Evolutionary conservation across 2,329 filamentous ascomycete genomes (phyloP).

Genomic region (Sclerotinia nivalis): DNA sequence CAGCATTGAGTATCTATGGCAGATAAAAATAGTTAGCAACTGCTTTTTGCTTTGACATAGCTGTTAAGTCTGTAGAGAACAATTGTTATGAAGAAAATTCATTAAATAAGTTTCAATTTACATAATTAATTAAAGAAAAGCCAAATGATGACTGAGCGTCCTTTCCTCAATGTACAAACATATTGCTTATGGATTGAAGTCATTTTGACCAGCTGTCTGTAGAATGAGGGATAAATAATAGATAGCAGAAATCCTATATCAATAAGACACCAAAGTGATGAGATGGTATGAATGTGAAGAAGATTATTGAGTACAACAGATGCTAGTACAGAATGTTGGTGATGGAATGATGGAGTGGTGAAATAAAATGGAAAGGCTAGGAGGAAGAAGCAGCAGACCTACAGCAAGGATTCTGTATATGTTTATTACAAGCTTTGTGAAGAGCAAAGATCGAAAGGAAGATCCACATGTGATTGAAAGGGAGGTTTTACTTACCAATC

Average conservation of each 20-base stretch:
- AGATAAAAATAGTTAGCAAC: background rate
- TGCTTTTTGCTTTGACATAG: background rate
- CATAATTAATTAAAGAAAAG: no score
- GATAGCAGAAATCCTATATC: background rate
- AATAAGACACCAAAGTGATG: background rate
- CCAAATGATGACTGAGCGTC: background rate
- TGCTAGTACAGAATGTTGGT: background rate
- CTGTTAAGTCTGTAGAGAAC: rapidly evolving
- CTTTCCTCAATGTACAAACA: background rate
- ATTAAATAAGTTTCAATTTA: background rate
- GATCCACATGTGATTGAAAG: background rate
- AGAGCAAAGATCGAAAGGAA: background rate
- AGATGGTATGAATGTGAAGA: background rate
- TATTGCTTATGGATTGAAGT: no score
- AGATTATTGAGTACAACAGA: background rate
- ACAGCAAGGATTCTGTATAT: no score
- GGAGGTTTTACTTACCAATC: background rate
- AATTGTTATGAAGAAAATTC: background rate
- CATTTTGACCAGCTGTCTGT: no score
- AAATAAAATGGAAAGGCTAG: background rate
- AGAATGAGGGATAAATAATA: background rate
- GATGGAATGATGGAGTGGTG: background rate
- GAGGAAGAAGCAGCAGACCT: background rate
- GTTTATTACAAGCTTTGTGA: background rate
- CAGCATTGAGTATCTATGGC: background rate